Evolutionary conservation across 2,329 filamentous ascomycete species (phyloP).

Genomic region (Hymenotorrendiella dingleyae): DNA sequence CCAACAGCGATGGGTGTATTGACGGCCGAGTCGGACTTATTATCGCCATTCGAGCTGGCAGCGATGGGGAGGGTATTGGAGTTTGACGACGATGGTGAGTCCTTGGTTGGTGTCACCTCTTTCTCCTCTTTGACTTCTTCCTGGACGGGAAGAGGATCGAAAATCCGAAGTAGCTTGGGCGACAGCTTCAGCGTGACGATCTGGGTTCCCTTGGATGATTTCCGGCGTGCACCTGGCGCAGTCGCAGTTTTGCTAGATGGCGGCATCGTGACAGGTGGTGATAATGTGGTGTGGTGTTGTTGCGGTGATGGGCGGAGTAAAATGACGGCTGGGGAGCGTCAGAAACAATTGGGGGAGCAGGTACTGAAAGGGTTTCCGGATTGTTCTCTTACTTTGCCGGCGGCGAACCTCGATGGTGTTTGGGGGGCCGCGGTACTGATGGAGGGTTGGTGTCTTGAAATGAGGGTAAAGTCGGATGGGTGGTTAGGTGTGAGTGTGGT

Average conservation of each 20-base stretch:
- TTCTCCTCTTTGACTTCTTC: constrained; percentile 31
- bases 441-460: too few relatives aligned
- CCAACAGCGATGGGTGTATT: constrained; percentile 51
- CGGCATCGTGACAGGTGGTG: constrained; percentile 22
- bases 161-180: constrained; percentile 43
- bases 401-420: too few relatives aligned
- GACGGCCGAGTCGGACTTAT: constrained; percentile 52
- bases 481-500: too few relatives aligned
- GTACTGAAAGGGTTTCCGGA: too few relatives aligned
- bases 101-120: constrained; percentile 33
- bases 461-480: too few relatives aligned
- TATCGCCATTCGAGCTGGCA: constrained; percentile 43
- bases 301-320: too few relatives aligned
- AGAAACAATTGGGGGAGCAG: too few relatives aligned
- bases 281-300: constrained; percentile 3
- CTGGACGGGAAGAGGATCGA: constrained; percentile 42
- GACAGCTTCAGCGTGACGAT: constrained; percentile 49
- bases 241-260: constrained; percentile 18
- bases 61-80: constrained; percentile 33
- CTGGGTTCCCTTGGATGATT: constrained; percentile 29
- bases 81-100: constrained; percentile 34
- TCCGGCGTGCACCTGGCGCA: constrained; percentile 19
- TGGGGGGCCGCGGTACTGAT: too few relatives aligned
- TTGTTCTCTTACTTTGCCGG: too few relatives aligned
- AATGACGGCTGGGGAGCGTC: too few relatives aligned